Conservation (phyloP, 129 eudicot genomes). For the Flaveria sonorensis region DNA sequence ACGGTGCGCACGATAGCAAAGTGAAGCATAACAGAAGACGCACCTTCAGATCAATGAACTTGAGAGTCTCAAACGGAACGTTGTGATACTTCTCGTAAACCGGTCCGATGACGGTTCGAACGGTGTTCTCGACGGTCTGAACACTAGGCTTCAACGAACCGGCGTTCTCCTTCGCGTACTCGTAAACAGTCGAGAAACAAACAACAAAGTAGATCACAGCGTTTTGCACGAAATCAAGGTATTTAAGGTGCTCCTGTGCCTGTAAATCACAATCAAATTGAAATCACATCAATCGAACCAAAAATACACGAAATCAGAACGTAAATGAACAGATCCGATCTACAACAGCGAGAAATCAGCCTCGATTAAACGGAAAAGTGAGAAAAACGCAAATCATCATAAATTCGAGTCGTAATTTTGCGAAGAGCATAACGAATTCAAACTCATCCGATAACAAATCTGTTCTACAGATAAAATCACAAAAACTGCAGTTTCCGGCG, state of each 20-base stretch:
- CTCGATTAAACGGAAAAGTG: background rate
- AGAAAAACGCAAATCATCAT: background rate
- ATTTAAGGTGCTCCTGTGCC: conserved; percentile 58
- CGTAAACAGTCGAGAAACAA: conserved; percentile 53
- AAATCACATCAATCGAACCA: background rate
- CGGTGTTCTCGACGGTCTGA: conserved; percentile 70
- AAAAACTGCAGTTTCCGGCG: no score
- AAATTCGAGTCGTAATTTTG: background rate
- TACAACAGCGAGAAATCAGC: background rate
- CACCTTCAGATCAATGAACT: conserved; percentile 76
- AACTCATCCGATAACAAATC: background rate
- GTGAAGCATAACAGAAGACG: background rate
- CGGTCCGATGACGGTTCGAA: conserved; percentile 67
- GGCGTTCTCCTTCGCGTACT: conserved; percentile 61
- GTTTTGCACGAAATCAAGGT: conserved; percentile 70
- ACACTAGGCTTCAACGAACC: conserved; percentile 67
- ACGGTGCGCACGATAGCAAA: background rate
- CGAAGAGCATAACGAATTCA: background rate
- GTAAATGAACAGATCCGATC: conserved; percentile 29
- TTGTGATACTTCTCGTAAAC: conserved; percentile 60
- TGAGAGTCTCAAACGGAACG: conserved; percentile 61
- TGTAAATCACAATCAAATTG: conserved; percentile 24
- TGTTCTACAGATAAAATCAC: background rate
- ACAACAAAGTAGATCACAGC: conserved; percentile 49
- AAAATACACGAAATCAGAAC: background rate